Evolutionary conservation across 2,329 filamentous ascomycete genomes (phyloP), one percentile per base, ranked within the genome.

Genomic region (Trichoderma sp.): DNA sequence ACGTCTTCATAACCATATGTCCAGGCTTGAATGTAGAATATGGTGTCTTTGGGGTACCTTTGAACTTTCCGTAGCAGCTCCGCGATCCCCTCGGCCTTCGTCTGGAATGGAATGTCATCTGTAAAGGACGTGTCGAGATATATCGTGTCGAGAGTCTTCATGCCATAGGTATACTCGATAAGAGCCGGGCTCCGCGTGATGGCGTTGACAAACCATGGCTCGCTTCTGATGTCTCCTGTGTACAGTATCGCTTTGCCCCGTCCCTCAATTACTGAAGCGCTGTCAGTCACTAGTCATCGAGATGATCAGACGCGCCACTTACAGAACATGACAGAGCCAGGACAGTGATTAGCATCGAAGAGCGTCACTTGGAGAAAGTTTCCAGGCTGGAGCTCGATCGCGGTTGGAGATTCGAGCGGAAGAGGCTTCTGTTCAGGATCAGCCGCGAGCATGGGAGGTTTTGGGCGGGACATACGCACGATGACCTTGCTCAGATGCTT

Each of bases 1-100:
- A 97, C 92, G 60, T 96, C 90, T 74, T 98, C 93, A 68, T 97
- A 97, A 0, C 83, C 83, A 73, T 95, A 95, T 0, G 94, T 97
- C 93, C 93, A 97, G 0, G 92, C 86, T 64, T 93, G 86, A 52
- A 98, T 83, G 74, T 96, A 90, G 71, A 97, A 97, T 0, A 90
- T 75, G 0, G 92, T 96, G 45, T 92, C 85, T 1, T 80, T 67
- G 0, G 93, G 89, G 74, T 94, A 96, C 26, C 78, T 73, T 0
- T 78, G 75, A 0, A 97, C 82, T 69, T 92, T 90, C 5, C 80
- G 77, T 1, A 97, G 72, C 0, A 97, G 82, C 72, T 97, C 91
- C 1, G 79, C 79, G 12, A 97, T 80, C 0, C 93, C 93, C 60
- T 94, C 86, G 0, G 89, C 87, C 73, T 97, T 89, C 0, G 83